Conservation (phyloP, 2,329 filamentous ascomycete genomes). For the Ophiostoma tasmaniense region DNA sequence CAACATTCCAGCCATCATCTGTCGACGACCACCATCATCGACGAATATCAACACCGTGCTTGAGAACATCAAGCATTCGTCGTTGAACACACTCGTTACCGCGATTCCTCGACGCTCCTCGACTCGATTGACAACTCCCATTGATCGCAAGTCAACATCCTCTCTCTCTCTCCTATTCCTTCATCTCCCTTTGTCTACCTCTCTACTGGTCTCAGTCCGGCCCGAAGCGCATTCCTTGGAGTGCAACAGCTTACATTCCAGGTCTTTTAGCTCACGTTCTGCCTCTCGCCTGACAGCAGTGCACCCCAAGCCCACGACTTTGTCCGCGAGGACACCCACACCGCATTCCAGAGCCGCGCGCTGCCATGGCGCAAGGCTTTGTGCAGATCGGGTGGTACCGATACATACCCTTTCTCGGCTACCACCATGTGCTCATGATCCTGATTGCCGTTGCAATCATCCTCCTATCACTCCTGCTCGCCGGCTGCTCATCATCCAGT, state of each 20-base stretch:
- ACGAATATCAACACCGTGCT: not conserved
- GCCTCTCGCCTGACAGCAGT: not conserved
- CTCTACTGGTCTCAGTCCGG: conserved; percentile 6
- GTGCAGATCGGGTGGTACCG: conserved; percentile 44
- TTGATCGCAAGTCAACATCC: not conserved
- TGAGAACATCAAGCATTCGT: not conserved
- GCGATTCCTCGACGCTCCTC: not conserved
- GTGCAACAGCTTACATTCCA: not conserved
- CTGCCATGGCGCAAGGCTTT: conserved; percentile 27
- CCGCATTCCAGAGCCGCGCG: conserved; percentile 12
- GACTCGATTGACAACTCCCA: not conserved
- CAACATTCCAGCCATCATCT: not conserved
- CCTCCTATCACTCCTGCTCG: conserved; percentile 82
- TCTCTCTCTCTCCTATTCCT: not conserved
- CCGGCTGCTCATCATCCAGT: conserved; percentile 93
- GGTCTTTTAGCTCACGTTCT: not conserved
- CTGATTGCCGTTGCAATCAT: conserved; percentile 90
- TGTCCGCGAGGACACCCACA: not conserved
- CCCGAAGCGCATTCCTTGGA: conserved; percentile 13
- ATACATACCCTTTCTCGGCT: conserved; percentile 60
- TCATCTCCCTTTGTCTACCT: not conserved
- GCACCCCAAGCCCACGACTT: conserved; percentile 6
- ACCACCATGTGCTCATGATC: conserved; percentile 92
- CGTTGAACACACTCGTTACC: not conserved
- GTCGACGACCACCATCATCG: not conserved